Evolutionary conservation across 1,284 basidiomycete species (phyloP), one percentile per base, ranked within the genome.

Genomic region (Tilletia indica): DNA sequence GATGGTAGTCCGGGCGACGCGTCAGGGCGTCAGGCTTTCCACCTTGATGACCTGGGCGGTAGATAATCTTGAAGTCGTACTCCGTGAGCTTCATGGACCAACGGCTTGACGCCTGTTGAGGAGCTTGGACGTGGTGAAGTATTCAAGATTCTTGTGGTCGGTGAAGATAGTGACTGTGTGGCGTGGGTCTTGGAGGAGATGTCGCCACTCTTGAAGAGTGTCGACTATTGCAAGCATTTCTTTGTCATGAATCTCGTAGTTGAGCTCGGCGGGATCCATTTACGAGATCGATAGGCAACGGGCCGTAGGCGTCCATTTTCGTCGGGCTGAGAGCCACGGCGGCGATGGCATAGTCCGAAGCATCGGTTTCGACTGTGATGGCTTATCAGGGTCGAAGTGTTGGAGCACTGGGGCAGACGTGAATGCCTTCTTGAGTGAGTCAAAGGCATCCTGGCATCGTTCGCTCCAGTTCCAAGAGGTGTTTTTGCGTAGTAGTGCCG

Each of bases 401-500:
- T 70, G 56, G 0, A 87, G 80, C 12, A 87, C 69, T 0, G 85
- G 85, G 12, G 85, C 80, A 0, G 78, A 70, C 5, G 80, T 84
- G 76, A 72, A 84, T 72, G 77, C 76, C 3, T 38, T 21, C 66
- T 86, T 86, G 73, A 85, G 85, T 9, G 78, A 73, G 12, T 87
- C 82, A 47, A 87, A 86, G 11, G 85, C 81, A 42, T 82, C 82
- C 25, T 80, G 25, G 2, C 51, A 70, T 1, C 75, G 58, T 16
- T 14, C 11, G 38, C 72, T 77, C 78, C 83, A 87, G 14, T 3
- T 8, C 34, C 36, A 69, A 16, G 21, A 14, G 4, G 9, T 5
- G 19, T 21, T 21, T 45, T 70, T 70, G 19, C 51, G 45, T n/a
- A 63, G 49, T 1, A 84, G 72, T 4, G 68, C 34, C 5, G 74